Evolutionary conservation across 139 green algal species (phyloP), one percentile per base, ranked within the genome.

Genomic region (Micractinium sp.): DNA sequence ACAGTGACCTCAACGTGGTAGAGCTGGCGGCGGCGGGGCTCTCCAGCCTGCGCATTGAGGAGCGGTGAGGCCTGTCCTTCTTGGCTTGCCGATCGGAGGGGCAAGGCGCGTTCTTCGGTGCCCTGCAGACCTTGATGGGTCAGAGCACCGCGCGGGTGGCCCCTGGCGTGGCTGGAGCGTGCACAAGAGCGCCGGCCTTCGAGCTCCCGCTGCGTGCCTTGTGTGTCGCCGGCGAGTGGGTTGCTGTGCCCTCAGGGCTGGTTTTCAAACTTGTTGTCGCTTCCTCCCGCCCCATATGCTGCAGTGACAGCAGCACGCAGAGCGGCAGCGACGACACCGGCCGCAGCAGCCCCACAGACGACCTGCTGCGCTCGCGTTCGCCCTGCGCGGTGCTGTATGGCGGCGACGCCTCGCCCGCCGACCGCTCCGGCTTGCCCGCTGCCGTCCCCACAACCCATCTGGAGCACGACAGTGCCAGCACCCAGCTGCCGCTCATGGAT

Each of bases 341-440:
- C 3, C 83, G 83, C 31, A 75, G 83, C 83, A 87, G 83, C 67
- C 83, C 83, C 16, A 53, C 67, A 27, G 66, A 81, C 20, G 66
- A 81, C 35, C 38, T 87, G 38, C 83, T 87, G 83, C 83, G 83
- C 39, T 87, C 83, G 38, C 63, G 67, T 7, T 87, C 83, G 0
- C 83, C 83, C 15, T 87, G 61, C 66, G 83, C 67, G 47, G 83
- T 87, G 27, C 67, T 87, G 38, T 80, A 47, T 41, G 38, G 31
- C 5, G 41, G 31, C 18, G 83, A 87, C 5, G 41, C 63, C 41
- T 19, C 29, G 19, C 15, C 31, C 15, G 73, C 25, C 29, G 73
- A n/a, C 73, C 15, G 73, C 73, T 19, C 25, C 73, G n/a, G 25
- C 73, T 2, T 38, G 31, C n/a, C 27, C n/a, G 23, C 27, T 19